Evolutionary conservation across 352 stramenopile species (phyloP).

Genomic region (Discostella stelligera): DNA sequence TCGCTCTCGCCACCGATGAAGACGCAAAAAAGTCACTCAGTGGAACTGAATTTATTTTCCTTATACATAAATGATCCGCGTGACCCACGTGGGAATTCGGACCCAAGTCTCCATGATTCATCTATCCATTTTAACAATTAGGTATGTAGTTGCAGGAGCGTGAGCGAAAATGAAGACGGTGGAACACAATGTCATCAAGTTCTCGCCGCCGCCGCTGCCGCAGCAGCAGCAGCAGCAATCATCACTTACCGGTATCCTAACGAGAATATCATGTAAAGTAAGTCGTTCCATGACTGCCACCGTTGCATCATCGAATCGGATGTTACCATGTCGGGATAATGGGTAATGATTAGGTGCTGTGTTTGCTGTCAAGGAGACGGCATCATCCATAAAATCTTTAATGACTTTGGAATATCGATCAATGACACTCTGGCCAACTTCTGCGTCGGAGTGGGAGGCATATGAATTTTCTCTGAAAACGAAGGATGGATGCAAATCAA

Average conservation of each 20-base stretch:
- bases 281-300: conserved; percentile 58
- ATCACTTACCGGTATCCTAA: conserved; percentile 16
- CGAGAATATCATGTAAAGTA: conserved; percentile 35
- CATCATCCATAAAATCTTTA: conserved; percentile 49
- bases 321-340: conserved; percentile 36
- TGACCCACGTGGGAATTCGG: conserved; percentile 41
- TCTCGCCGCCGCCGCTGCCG: no score
- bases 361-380: conserved; percentile 23
- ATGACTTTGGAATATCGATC: conserved; percentile 74
- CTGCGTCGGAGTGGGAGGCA: conserved; percentile 83
- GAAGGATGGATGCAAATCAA: conserved; percentile 4
- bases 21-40: conserved; percentile 67
- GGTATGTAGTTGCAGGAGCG: no score
- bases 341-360: conserved; percentile 11
- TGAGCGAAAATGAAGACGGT: no score
- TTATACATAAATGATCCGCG: conserved; percentile 34
- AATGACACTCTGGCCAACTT: conserved; percentile 71
- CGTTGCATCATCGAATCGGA: conserved; percentile 41
- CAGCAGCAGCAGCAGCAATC: no score
- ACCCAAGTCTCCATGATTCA: conserved; percentile 42
- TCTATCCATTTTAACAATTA: not conserved
- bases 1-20: conserved; percentile 11
- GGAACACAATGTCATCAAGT: no score
- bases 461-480: conserved; percentile 90
- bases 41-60: conserved; percentile 45